phyloP scores from a whole-genome alignment of 768 basidiomycete genomes.

The Tylopilus felleus region DNA sequence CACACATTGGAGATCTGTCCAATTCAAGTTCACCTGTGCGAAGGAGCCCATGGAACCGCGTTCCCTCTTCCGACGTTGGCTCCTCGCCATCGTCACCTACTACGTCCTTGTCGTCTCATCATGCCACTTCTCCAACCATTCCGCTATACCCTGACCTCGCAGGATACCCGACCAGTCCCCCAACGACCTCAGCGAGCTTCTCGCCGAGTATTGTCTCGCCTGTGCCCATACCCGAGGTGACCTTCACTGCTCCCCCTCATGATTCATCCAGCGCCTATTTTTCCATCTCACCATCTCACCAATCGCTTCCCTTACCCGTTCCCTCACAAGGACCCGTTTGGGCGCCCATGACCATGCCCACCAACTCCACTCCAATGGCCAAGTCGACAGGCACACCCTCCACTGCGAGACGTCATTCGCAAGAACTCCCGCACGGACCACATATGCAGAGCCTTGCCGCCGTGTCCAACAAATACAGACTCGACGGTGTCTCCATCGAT shows the following conservation, averaged over 20 bases:
- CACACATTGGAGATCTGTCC: slow-evolving; percentile 14
- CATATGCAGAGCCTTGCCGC: slow-evolving; percentile 21
- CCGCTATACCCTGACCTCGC: slow-evolving; percentile 21
- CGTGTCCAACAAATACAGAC: slow-evolving; percentile 25
- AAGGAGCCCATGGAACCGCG: slow-evolving; percentile 19
- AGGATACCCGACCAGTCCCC: slow-evolving; percentile 13
- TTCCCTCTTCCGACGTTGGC: slow-evolving; percentile 17
- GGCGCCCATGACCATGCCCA: slow-evolving; percentile 7
- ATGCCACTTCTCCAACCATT: slow-evolving; percentile 20
- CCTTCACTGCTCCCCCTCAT: slow-evolving; percentile 10
- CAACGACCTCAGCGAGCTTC: slow-evolving; percentile 9
- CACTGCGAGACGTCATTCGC: slow-evolving; percentile 16
- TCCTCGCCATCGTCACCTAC: slow-evolving; percentile 27
- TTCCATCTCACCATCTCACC: slow-evolving; percentile 10
- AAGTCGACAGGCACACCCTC: slow-evolving; percentile 6
- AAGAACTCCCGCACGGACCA: slow-evolving; percentile 19
- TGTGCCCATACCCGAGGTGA: slow-evolving; percentile 11
- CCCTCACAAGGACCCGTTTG: slow-evolving; percentile 18
- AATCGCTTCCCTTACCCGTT: slow-evolving; percentile 10
- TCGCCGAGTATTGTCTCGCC: slow-evolving; percentile 6
- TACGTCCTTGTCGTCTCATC: slow-evolving; percentile 18
- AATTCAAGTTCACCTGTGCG: slow-evolving; percentile 36
- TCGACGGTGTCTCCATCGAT: slow-evolving; percentile 15
- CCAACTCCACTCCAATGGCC: neutral
- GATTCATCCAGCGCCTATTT: slow-evolving; percentile 19